A percentile compares a stretch with the other conserved stretches of the same genome.
Evolutionary conservation across 768 basidiomycete genomes (phyloP).

Genomic region (Amylocystis lapponica): DNA sequence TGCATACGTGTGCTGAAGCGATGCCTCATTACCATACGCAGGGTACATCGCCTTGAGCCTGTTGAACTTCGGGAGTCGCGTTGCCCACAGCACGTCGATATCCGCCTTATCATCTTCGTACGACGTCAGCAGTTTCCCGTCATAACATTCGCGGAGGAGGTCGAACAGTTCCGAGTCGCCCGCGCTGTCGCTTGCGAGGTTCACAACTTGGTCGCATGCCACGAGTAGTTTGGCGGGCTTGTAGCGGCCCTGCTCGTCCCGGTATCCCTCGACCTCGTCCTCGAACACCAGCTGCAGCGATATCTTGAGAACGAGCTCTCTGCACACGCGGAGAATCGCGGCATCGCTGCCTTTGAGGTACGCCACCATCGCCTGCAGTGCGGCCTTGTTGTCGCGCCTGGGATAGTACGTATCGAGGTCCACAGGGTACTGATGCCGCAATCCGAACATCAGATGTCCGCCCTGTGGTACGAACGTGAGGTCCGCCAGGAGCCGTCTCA

Average conservation of each 20-base stretch:
- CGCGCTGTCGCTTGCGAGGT: neutral
- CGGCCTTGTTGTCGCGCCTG: no score
- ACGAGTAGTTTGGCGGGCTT: no score
- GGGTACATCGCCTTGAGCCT: slow-evolving; percentile 2
- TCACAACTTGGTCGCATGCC: neutral
- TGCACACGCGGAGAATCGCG: slow-evolving; percentile 1
- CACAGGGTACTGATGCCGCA: slow-evolving; percentile 31
- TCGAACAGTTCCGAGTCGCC: neutral
- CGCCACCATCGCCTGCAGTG: neutral
- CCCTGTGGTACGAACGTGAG: slow-evolving; percentile 32
- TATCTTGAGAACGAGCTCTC: slow-evolving; percentile 1
- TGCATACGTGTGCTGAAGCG: slow-evolving; percentile 10
- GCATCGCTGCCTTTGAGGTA: slow-evolving; percentile 10
- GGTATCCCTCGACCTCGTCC: neutral
- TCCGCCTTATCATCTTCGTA: neutral
- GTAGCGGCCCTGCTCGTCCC: neutral
- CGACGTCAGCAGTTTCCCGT: neutral
- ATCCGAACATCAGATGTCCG: slow-evolving; percentile 35
- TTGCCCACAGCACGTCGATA: neutral
- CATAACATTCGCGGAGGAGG: neutral
- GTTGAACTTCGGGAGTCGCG: neutral
- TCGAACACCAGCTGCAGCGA: no score
- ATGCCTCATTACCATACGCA: slow-evolving; percentile 12
- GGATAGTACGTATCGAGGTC: neutral
- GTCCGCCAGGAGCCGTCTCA: slow-evolving; percentile 25